Evolutionary conservation across 345 rosid species (phyloP).

Genomic region (Eutrema heterophyllum): DNA sequence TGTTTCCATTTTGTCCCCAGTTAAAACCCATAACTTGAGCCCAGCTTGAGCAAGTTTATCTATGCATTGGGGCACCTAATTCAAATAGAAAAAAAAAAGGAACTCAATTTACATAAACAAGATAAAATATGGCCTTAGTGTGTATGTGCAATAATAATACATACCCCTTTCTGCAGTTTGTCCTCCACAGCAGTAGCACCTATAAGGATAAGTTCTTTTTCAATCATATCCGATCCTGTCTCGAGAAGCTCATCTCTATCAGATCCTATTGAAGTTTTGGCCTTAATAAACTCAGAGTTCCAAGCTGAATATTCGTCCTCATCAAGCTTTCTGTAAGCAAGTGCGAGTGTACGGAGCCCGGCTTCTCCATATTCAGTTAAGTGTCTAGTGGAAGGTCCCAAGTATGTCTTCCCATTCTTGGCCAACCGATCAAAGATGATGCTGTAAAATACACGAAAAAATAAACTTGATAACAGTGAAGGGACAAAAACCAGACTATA

Average conservation of each 20-base stretch:
- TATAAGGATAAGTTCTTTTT: constrained; percentile 77
- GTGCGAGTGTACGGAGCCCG: constrained; percentile 82
- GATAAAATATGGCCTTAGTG: not conserved
- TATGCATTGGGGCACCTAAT: constrained; percentile 93
- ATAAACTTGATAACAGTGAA: not conserved
- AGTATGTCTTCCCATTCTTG: constrained; percentile 63
- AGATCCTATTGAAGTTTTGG: constrained; percentile 73
- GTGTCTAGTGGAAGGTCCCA: constrained; percentile 62
- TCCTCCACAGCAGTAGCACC: constrained; percentile 99
- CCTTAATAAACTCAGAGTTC: constrained; percentile 77
- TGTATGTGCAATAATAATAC: not conserved
- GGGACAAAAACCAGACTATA: not conserved
- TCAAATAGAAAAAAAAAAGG: constrained; percentile 2
- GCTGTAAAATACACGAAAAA: constrained; percentile 39
- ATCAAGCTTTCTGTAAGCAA: constrained; percentile 68
- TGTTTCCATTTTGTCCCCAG: constrained; percentile 99
- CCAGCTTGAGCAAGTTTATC: constrained; percentile 99
- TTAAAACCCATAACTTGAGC: constrained; percentile 93
- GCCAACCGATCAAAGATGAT: constrained; percentile 87
- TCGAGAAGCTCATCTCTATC: constrained; percentile 83
- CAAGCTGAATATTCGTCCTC: constrained; percentile 73
- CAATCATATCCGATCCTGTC: constrained; percentile 72
- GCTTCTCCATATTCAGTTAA: constrained; percentile 95
- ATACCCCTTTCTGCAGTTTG: constrained; percentile 94
- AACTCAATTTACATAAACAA: constrained; percentile 23